A percentile compares a stretch with the other conserved stretches of the same genome.
phyloP scores from a whole-genome alignment of 148 eudicot genomes.

The Camellia lanceoleosa region DNA sequence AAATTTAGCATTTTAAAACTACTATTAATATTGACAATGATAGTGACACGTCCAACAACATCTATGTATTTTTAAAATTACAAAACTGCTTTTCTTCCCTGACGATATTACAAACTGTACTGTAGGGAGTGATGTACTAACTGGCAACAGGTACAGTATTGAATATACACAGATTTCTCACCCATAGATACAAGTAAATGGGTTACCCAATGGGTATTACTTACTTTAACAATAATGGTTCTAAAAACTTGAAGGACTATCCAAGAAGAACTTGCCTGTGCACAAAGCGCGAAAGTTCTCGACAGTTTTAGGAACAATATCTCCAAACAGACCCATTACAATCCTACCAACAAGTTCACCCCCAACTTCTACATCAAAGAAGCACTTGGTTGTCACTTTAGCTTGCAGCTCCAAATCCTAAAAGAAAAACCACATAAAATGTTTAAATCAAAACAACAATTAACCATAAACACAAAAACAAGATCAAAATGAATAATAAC shows the following conservation, averaged over 20 bases:
- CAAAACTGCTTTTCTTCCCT: not conserved
- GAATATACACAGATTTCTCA: not conserved
- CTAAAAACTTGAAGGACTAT: not conserved
- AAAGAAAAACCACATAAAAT: not conserved
- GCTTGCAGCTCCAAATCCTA: slow-evolving; percentile 31
- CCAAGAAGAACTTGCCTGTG: slow-evolving; percentile 27
- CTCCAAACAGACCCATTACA: slow-evolving; percentile 48
- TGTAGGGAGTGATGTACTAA: not conserved
- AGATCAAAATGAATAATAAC: not conserved
- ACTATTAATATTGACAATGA: not conserved
- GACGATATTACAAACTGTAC: not conserved
- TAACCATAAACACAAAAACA: not conserved
- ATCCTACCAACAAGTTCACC: slow-evolving; percentile 39
- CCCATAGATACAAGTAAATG: not conserved
- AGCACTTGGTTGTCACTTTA: slow-evolving; percentile 30
- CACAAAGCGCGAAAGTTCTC: slow-evolving; percentile 50
- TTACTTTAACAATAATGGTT: not conserved
- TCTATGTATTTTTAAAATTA: not conserved
- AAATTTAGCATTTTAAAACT: not conserved
- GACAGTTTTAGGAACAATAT: slow-evolving; percentile 43
- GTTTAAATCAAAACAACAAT: not conserved
- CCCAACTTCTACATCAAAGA: slow-evolving; percentile 44
- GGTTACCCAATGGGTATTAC: not conserved
- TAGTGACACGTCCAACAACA: not conserved
- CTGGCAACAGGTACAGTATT: not conserved